Percentiles rank a stretch among this genome's conserved stretches.
These are phyloP conservation scores for Akanthomyces lecanii DNA, from an alignment of 2,329 filamentous ascomycete genomes.

Conservation along the genomic window DNA sequence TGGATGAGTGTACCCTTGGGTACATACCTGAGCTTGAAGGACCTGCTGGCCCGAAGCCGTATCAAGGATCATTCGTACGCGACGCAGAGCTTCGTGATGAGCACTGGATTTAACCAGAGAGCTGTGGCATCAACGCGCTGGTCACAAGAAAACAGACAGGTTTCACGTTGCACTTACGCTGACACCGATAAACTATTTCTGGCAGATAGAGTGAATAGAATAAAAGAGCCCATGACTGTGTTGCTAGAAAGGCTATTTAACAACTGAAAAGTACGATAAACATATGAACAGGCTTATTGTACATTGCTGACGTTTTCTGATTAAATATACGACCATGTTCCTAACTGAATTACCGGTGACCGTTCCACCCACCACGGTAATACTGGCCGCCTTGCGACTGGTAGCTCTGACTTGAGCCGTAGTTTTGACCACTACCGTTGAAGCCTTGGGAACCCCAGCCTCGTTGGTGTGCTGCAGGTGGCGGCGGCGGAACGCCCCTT, in stretches of 20 bases:
- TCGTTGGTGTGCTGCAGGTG: slow-evolving; percentile 23
- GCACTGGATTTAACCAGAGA: slow-evolving; percentile 3
- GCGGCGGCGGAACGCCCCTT: slow-evolving; percentile 42
- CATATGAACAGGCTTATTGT: not conserved
- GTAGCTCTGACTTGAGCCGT: not conserved
- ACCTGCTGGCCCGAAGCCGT: slow-evolving; percentile 30
- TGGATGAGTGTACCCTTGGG: slow-evolving; percentile 48
- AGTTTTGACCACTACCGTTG: not conserved
- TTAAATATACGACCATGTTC: not conserved
- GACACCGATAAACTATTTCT: not conserved
- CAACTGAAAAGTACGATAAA: not conserved
- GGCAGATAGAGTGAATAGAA: not conserved
- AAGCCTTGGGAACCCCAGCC: slow-evolving; percentile 1
- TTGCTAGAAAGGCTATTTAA: not conserved
- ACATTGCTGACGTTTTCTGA: not conserved
- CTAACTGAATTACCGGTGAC: not conserved
- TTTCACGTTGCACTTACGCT: not conserved
- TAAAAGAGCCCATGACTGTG: not conserved
- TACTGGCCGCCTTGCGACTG: not conserved
- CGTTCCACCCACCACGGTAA: slow-evolving; percentile 4
- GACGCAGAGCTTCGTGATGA: slow-evolving; percentile 3
- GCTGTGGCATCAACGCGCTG: not conserved
- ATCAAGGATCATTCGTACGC: not conserved
- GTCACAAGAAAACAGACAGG: not conserved
- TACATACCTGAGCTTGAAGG: slow-evolving; percentile 54